Conservation (phyloP, 176 grass and related monocot species). For the Carex myosuroides region DNA sequence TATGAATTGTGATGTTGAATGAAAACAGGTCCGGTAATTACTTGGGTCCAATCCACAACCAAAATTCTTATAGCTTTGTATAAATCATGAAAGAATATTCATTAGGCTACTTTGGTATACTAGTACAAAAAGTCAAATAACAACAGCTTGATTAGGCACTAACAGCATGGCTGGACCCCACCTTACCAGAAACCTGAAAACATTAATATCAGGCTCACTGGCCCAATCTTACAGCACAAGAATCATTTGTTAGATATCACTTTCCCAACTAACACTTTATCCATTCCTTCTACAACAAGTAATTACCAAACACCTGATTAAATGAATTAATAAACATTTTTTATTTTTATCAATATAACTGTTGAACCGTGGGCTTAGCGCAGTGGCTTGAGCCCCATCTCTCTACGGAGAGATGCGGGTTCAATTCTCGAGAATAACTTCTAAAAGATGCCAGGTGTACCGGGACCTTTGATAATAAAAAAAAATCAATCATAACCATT, state of each 20-base stretch:
- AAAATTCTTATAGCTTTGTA: neutral
- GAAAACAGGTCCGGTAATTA: neutral
- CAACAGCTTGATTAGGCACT: neutral
- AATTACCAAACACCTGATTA: conserved; percentile 12
- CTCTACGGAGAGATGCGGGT: too few species aligned
- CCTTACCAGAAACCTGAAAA: neutral
- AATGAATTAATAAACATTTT: neutral
- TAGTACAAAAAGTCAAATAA: conserved; percentile 3
- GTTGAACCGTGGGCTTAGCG: too few species aligned
- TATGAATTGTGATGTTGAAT: neutral
- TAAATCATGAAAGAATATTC: neutral
- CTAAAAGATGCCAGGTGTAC: too few species aligned
- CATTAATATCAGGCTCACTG: neutral
- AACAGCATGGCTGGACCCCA: neutral
- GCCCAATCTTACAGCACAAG: neutral
- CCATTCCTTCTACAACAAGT: conserved; percentile 16
- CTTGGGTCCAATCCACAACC: neutral
- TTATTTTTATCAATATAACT: neutral
- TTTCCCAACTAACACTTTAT: conserved; percentile 18
- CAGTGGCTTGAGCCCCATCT: too few species aligned
- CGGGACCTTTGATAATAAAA: too few species aligned
- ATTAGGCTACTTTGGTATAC: neutral
- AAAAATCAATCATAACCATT: neutral
- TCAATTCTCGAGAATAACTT: too few species aligned
- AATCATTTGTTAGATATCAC: conserved; percentile 3